phyloP scores from a whole-genome alignment of 192 early-diverging fungal species.

The Umbelopsis vinacea region DNA sequence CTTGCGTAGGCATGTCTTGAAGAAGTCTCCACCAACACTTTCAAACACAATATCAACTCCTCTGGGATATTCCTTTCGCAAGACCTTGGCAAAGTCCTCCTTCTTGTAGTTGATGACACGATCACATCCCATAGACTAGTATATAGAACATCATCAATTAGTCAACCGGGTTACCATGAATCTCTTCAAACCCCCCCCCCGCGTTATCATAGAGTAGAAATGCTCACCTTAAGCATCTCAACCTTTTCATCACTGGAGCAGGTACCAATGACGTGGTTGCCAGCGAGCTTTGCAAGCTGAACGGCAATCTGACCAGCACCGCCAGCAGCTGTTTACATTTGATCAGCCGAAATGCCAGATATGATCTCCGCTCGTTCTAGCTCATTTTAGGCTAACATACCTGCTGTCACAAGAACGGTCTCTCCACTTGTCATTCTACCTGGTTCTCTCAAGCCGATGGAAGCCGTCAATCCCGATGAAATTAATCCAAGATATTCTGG shows the following conservation, averaged over 20 bases:
- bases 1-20: conserved; percentile 45
- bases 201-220: too few species aligned
- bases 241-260: conserved; percentile 57
- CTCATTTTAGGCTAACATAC: conserved; percentile 8
- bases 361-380: too few species aligned
- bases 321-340: conserved; percentile 48
- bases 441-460: conserved; percentile 51
- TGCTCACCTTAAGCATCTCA: conserved; percentile 48
- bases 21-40: conserved; percentile 58
- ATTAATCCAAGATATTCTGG: conserved; percentile 49
- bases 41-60: conserved; percentile 66
- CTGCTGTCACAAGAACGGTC: conserved; percentile 61
- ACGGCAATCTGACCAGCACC: conserved; percentile 66
- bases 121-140: conserved; percentile 51
- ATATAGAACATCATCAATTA: not conserved
- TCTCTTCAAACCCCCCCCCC: too few species aligned
- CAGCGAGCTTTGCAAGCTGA: conserved; percentile 62
- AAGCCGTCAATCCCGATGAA: conserved; percentile 59
- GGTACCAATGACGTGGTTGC: conserved; percentile 65
- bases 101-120: conserved; percentile 64
- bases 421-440: conserved; percentile 53
- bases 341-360: too few species aligned
- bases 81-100: conserved; percentile 50
- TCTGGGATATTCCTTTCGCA: conserved; percentile 58
- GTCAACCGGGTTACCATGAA: not conserved